A percentile compares a stretch with the other conserved stretches of the same genome.
These are phyloP conservation scores for Pyrus hybrid DNA, from an alignment of 331 rosid genomes.

Conservation along the genomic window DNA sequence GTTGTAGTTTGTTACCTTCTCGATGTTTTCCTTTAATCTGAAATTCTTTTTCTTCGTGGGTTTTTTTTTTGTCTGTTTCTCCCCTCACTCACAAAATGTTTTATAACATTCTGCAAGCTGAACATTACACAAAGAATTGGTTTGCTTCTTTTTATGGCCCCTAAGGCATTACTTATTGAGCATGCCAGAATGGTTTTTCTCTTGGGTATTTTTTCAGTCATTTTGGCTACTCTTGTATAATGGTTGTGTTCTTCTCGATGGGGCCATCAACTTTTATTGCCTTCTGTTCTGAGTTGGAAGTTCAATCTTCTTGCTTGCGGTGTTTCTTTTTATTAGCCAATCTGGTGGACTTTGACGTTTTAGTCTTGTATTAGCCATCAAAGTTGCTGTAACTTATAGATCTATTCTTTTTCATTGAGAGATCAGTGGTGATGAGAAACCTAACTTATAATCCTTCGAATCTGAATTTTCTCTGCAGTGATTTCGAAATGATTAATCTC, in stretches of 20 bases:
- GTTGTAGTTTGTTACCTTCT: not conserved
- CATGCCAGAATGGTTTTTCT: not conserved
- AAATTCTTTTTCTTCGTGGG: not conserved
- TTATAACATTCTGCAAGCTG: not conserved
- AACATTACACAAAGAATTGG: not conserved
- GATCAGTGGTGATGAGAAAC: not conserved
- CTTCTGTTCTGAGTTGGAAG: not conserved
- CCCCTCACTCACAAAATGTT: not conserved
- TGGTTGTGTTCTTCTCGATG: not conserved
- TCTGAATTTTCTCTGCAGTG: not conserved
- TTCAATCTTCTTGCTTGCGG: not conserved
- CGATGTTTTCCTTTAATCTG: not conserved
- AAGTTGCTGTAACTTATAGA: not conserved
- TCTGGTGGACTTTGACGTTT: not conserved
- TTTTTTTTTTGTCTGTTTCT: not conserved
- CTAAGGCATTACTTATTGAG: not conserved
- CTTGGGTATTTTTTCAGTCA: not conserved
- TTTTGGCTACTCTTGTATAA: not conserved
- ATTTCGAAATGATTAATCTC: not conserved
- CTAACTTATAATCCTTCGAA: not conserved
- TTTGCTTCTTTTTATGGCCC: not conserved
- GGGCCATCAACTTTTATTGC: not conserved
- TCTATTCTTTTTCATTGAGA: not conserved
- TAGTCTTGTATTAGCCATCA: not conserved
- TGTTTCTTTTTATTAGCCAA: not conserved